These are phyloP conservation scores for Fraxinus americana DNA, from an alignment of 257 asterid species.

Conservation along the genomic window DNA sequence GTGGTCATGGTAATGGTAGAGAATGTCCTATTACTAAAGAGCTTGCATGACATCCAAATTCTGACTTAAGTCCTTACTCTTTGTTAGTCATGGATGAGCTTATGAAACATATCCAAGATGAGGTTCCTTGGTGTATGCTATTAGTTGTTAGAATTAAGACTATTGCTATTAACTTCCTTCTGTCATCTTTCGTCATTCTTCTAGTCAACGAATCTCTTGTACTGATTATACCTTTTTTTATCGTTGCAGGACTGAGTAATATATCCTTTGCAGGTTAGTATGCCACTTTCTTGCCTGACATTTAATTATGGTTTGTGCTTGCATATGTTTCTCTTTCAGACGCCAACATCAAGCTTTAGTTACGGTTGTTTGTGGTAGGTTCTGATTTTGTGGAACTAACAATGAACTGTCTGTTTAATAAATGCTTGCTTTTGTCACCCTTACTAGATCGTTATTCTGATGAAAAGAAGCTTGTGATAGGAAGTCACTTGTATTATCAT, in stretches of 20 bases:
- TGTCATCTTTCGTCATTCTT: conserved; percentile 11
- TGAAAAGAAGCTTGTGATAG: neutral
- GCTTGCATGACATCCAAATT: no score
- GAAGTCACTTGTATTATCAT: neutral
- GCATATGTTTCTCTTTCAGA: conserved; percentile 4
- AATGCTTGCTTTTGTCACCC: conserved; percentile 7
- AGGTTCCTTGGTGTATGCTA: neutral
- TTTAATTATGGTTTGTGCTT: conserved; percentile 6
- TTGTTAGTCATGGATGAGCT: no score
- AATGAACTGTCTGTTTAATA: neutral
- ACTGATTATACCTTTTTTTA: conserved; percentile 16
- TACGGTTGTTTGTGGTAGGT: conserved; percentile 10
- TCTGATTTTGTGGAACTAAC: neutral
- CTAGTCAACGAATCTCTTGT: conserved; percentile 14
- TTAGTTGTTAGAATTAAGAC: neutral
- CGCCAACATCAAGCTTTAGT: neutral
- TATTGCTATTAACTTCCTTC: neutral
- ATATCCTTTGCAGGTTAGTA: conserved; percentile 67
- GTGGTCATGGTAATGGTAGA: neutral
- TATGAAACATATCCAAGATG: neutral
- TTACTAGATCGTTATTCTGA: neutral
- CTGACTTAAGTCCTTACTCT: no score
- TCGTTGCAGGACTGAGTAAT: conserved; percentile 73
- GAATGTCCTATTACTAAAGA: neutral
- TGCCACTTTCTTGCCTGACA: neutral